A percentile compares a stretch with the other conserved stretches of the same genome.
phyloP scores from a whole-genome alignment of 2,329 filamentous ascomycete genomes.

The Colletotrichum somersetense region DNA sequence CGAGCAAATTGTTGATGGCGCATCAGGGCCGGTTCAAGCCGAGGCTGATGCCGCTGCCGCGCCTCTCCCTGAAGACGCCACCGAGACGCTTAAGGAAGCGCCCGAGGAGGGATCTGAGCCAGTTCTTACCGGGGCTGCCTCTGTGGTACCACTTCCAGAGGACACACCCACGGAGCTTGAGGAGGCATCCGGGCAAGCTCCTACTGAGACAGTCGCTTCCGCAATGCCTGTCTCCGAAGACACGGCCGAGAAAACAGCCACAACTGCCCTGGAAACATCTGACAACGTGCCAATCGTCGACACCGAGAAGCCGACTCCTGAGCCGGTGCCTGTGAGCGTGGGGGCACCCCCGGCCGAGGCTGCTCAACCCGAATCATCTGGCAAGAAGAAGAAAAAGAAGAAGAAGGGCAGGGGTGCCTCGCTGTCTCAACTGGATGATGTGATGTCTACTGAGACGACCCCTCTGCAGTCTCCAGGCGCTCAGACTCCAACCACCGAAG shows the following conservation, averaged over 20 bases:
- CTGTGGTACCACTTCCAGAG: background rate
- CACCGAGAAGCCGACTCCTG: conserved; percentile 1
- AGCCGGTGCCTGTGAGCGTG: conserved; percentile 7
- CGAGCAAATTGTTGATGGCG: background rate
- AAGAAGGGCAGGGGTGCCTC: conserved; percentile 41
- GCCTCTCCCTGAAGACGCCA: background rate
- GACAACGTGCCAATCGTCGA: conserved; percentile 2
- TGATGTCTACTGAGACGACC: conserved; percentile 17
- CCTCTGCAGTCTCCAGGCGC: conserved; percentile 7
- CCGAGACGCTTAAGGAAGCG: background rate
- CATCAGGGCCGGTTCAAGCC: background rate
- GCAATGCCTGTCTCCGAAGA: conserved; percentile 5
- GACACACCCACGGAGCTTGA: background rate
- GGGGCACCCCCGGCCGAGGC: conserved; percentile 22
- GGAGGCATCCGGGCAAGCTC: background rate
- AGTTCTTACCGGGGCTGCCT: background rate
- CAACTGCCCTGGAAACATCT: background rate
- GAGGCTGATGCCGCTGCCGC: conserved; percentile 1
- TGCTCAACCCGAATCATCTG: conserved; percentile 31
- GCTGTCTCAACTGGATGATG: conserved; percentile 19
- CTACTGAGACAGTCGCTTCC: background rate
- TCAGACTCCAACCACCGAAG: conserved; percentile 10
- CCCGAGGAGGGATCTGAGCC: background rate
- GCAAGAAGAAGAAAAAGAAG: conserved; percentile 46
- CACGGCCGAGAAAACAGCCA: background rate